Evolutionary conservation across 257 asterid genomes (phyloP).

Genomic region (Pogostemon cablin): DNA sequence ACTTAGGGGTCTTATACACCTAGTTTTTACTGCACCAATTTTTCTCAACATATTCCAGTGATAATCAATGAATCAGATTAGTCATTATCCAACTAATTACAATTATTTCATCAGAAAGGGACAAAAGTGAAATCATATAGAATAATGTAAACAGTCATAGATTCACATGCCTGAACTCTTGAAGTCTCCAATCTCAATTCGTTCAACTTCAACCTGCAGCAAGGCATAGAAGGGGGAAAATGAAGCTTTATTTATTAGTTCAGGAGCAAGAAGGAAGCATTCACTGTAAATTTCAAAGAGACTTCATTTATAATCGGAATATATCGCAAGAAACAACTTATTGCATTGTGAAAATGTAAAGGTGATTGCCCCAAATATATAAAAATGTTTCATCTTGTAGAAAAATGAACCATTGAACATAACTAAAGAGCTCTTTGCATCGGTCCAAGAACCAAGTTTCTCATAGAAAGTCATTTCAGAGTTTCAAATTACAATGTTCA

Average conservation of each 20-base stretch:
- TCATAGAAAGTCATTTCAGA: conserved; percentile 21
- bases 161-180: conserved; percentile 58
- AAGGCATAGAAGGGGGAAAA: conserved; percentile 18
- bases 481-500: not conserved
- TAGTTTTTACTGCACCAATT: not conserved
- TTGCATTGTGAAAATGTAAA: not conserved
- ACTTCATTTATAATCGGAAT: conserved; percentile 20
- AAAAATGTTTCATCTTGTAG: no score
- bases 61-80: conserved; percentile 7
- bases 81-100: not conserved
- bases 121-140: conserved; percentile 5
- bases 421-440: not conserved
- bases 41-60: not conserved
- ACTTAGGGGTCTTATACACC: not conserved
- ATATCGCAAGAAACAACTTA: not conserved
- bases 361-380: conserved; percentile 9
- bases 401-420: no score
- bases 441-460: not conserved
- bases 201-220: conserved; percentile 89
- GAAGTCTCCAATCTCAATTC: conserved; percentile 79
- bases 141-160: conserved; percentile 12
- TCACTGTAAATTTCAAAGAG: not conserved
- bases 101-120: conserved; percentile 14
- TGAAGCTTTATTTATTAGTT: conserved; percentile 19
- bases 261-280: conserved; percentile 19